A percentile compares a stretch with the other conserved stretches of the same genome.
phyloP scores from a whole-genome alignment of 1,284 basidiomycete genomes.

The Trichosporon inkin region DNA sequence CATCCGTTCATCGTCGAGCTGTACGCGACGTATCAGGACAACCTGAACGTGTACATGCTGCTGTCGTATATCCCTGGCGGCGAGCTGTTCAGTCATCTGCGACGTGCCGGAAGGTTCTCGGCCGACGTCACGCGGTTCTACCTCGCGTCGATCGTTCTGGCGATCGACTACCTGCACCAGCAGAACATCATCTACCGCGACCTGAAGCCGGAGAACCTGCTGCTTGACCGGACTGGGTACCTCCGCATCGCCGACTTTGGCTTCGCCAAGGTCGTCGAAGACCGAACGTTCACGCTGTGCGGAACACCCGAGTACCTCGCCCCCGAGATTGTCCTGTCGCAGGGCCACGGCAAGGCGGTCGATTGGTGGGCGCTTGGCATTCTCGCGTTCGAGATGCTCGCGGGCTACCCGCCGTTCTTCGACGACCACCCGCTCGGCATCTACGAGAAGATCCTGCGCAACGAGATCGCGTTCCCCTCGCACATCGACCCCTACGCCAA shows the following conservation, averaged over 20 bases:
- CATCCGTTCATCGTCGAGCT: slow-evolving; percentile 60
- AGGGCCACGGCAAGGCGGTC: slow-evolving; percentile 55
- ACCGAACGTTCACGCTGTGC: slow-evolving; percentile 52
- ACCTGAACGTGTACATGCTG: slow-evolving; percentile 56
- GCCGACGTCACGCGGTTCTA: slow-evolving; percentile 56
- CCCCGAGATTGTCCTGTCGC: slow-evolving; percentile 52
- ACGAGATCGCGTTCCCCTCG: slow-evolving; percentile 52
- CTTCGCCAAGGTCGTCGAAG: slow-evolving; percentile 54
- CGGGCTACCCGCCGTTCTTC: slow-evolving; percentile 52
- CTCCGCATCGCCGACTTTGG: slow-evolving; percentile 55
- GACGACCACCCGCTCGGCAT: slow-evolving; percentile 51
- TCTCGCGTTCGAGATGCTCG: slow-evolving; percentile 54
- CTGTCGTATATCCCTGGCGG: slow-evolving; percentile 56
- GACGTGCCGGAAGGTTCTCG: slow-evolving; percentile 53
- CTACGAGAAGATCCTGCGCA: slow-evolving; percentile 52
- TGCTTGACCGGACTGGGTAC: slow-evolving; percentile 52
- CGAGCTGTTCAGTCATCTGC: slow-evolving; percentile 55
- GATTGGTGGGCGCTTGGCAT: slow-evolving; percentile 57
- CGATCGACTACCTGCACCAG: slow-evolving; percentile 53
- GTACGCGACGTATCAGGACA: slow-evolving; percentile 53
- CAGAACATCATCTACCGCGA: slow-evolving; percentile 55
- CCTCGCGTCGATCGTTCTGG: slow-evolving; percentile 54
- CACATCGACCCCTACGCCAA: slow-evolving; percentile 53
- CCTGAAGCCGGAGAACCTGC: slow-evolving; percentile 55
- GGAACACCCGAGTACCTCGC: slow-evolving; percentile 54